A percentile compares a stretch with the other conserved stretches of the same genome.
phyloP scores from a whole-genome alignment of 164 flowering plant genomes.

The Magnolia sinica region DNA sequence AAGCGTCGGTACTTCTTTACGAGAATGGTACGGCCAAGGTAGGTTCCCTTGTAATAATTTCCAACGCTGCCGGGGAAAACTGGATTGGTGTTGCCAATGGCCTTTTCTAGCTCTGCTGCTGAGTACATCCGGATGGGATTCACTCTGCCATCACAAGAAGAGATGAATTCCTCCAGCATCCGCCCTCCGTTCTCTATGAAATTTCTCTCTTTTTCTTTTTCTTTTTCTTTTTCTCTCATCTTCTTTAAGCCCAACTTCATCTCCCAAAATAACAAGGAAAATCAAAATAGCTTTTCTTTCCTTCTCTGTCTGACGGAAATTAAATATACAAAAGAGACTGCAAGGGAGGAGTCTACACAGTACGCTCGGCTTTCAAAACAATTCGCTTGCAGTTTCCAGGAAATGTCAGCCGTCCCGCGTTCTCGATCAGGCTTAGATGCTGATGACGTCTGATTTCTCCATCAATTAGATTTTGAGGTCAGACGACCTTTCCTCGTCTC shows the following conservation, averaged over 20 bases:
- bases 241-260: neutral
- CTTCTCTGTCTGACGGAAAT: too few relatives aligned
- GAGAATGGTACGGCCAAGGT: neutral
- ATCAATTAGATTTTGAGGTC: too few relatives aligned
- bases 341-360: too few relatives aligned
- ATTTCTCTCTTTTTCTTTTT: neutral
- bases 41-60: neutral
- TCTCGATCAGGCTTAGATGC: too few relatives aligned
- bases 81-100: neutral
- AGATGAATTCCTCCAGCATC: neutral
- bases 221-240: neutral
- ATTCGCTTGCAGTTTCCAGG: too few relatives aligned
- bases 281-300: too few relatives aligned
- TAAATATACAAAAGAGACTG: too few relatives aligned
- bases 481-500: too few relatives aligned
- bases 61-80: neutral
- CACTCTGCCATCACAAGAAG: neutral
- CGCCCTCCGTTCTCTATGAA: conserved; percentile 7
- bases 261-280: too few relatives aligned
- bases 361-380: too few relatives aligned
- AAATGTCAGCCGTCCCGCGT: neutral
- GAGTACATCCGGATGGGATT: neutral
- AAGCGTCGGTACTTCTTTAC: too few relatives aligned
- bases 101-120: neutral
- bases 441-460: too few relatives aligned